Evolutionary conservation across 768 basidiomycete species (phyloP).

Genomic region (Pisolithus albus): DNA sequence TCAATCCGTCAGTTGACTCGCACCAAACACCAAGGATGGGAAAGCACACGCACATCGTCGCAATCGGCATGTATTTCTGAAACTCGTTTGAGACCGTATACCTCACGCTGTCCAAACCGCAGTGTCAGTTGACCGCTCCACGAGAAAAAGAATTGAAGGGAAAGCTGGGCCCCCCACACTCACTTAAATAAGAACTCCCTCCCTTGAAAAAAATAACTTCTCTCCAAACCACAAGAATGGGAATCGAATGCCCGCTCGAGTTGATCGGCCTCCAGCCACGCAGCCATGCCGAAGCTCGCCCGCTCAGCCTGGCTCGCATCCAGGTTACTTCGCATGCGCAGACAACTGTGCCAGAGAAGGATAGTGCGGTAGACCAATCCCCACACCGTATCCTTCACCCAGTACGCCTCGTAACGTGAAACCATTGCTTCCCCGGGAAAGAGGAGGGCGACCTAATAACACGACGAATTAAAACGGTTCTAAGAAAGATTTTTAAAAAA

Average conservation of each 20-base stretch:
- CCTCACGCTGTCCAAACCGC: slow-evolving; percentile 43
- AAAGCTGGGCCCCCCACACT: slow-evolving; percentile 33
- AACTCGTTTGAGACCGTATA: slow-evolving; percentile 69
- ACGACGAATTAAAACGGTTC: neutral
- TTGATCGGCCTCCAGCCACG: slow-evolving; percentile 64
- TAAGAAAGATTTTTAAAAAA: slow-evolving; percentile 1
- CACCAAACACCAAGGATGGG: neutral
- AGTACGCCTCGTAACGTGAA: slow-evolving; percentile 25
- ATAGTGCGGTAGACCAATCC: slow-evolving; percentile 65
- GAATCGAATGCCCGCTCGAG: slow-evolving; percentile 56
- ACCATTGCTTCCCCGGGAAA: slow-evolving; percentile 66
- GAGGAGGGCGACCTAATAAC: slow-evolving; percentile 55
- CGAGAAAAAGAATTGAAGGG: neutral
- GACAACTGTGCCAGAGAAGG: slow-evolving; percentile 68
- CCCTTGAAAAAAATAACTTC: slow-evolving; percentile 61
- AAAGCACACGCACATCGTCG: slow-evolving; percentile 39
- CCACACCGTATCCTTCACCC: slow-evolving; percentile 65
- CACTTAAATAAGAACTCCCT: slow-evolving; percentile 76
- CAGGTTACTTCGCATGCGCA: slow-evolving; percentile 47
- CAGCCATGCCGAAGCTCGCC: slow-evolving; percentile 55
- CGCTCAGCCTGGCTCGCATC: slow-evolving; percentile 41
- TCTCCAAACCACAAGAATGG: slow-evolving; percentile 63
- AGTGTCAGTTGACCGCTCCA: neutral
- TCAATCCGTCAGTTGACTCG: neutral
- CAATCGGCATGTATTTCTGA: slow-evolving; percentile 54